Evolutionary conservation across 2,329 filamentous ascomycete species (phyloP).

Genomic region (Waltergamsia citrina): DNA sequence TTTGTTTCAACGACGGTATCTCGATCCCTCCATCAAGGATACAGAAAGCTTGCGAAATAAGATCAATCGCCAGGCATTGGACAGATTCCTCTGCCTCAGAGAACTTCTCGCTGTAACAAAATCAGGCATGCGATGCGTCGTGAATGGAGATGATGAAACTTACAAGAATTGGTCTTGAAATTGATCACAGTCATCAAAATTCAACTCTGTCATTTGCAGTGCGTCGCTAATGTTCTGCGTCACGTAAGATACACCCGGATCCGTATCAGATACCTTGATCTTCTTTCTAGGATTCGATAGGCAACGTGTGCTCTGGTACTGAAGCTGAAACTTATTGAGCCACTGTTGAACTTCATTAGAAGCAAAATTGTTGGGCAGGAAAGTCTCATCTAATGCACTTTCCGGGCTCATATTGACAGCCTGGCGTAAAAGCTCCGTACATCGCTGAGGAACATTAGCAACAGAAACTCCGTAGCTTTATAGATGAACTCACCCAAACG

Average conservation of each 20-base stretch:
- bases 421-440: conserved; percentile 17
- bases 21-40: conserved; percentile 6
- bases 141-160: not conserved
- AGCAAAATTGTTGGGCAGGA: conserved; percentile 18
- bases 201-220: not conserved
- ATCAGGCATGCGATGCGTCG: too few relatives aligned
- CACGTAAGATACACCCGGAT: not conserved
- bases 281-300: not conserved
- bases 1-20: not conserved
- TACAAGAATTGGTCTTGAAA: conserved; percentile 1
- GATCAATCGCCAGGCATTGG: conserved; percentile 28
- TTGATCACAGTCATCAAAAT: not conserved
- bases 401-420: conserved; percentile 10
- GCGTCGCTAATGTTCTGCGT: not conserved
- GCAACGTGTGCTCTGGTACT: conserved; percentile 6
- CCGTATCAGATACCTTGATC: not conserved
- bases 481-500: conserved; percentile 26
- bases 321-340: conserved; percentile 17
- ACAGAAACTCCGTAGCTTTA: not conserved
- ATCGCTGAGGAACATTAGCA: conserved; percentile 17
- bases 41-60: conserved; percentile 39
- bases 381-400: conserved; percentile 11
- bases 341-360: conserved; percentile 15
- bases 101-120: conserved; percentile 26
- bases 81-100: conserved; percentile 33